Percentiles rank a stretch among this genome's conserved stretches.
Conservation (phyloP, 805 yeast genomes). For the Wickerhamiella dianesei region DNA sequence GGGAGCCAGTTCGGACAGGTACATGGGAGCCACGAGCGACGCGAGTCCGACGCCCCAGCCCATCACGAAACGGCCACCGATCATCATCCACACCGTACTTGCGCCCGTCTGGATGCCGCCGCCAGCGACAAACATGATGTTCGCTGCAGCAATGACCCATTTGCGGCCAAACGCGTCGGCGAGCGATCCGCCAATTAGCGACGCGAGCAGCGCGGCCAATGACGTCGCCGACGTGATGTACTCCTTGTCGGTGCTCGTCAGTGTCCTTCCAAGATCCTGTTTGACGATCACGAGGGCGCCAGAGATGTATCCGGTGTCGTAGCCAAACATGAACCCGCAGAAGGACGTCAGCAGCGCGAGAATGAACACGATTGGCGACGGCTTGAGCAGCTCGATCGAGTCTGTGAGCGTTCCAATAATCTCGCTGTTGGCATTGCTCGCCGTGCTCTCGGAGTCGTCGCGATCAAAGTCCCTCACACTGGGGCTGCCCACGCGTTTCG, state of each 20-base stretch:
- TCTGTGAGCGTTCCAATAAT: slow-evolving; percentile 6
- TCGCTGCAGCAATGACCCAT: slow-evolving; percentile 70
- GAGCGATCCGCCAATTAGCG: slow-evolving; percentile 60
- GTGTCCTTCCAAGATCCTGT: slow-evolving; percentile 45
- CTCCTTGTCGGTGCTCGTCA: slow-evolving; percentile 72
- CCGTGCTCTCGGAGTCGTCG: not conserved
- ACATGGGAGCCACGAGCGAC: slow-evolving; percentile 84
- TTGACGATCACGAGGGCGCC: slow-evolving; percentile 82
- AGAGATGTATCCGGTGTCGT: slow-evolving; percentile 94
- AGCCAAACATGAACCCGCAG: slow-evolving; percentile 94
- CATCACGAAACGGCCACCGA: slow-evolving; percentile 78
- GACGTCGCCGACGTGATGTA: slow-evolving; percentile 90
- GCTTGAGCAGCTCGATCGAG: slow-evolving; percentile 22
- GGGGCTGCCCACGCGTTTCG: not conserved
- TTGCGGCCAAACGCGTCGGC: slow-evolving; percentile 83
- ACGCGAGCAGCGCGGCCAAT: slow-evolving; percentile 76
- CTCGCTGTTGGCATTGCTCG: not conserved
- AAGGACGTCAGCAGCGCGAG: slow-evolving; percentile 65
- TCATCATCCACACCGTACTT: slow-evolving; percentile 77
- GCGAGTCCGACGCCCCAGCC: slow-evolving; percentile 97
- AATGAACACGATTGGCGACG: slow-evolving; percentile 45
- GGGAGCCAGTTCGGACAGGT: slow-evolving; percentile 87
- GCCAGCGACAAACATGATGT: slow-evolving; percentile 69
- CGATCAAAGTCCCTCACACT: not conserved
- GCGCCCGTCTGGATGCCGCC: slow-evolving; percentile 76